These are phyloP conservation scores for Sporothrix protearum DNA, from an alignment of 2,329 filamentous ascomycete species.

Conservation along the genomic window DNA sequence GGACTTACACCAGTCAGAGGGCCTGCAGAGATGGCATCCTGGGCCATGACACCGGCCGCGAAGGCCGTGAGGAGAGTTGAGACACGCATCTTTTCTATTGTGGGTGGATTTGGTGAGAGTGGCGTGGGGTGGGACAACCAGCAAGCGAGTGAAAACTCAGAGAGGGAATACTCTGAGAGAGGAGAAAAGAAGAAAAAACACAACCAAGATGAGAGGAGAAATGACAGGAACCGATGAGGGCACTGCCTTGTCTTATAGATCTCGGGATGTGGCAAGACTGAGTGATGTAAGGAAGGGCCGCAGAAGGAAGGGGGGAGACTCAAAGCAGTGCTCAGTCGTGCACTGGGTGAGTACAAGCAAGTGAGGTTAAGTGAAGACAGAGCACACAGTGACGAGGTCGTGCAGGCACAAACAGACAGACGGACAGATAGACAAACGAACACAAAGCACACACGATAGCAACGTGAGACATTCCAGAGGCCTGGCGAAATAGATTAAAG, in stretches of 20 bases:
- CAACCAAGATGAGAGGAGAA: not conserved
- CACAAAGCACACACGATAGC: not conserved
- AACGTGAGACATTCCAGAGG: constrained; percentile 6
- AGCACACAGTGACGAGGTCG: constrained; percentile 1
- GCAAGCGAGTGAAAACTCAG: not conserved
- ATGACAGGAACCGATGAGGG: not conserved
- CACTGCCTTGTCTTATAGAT: not conserved
- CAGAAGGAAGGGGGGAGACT: not conserved
- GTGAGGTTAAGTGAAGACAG: not conserved
- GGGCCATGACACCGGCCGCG: constrained; percentile 18
- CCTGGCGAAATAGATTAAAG: constrained; percentile 1
- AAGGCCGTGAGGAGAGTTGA: constrained; percentile 21
- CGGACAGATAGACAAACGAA: not conserved
- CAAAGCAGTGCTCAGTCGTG: not conserved
- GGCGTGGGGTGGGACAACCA: not conserved
- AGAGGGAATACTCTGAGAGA: not conserved
- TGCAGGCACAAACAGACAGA: not conserved
- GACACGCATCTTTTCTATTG: constrained; percentile 20
- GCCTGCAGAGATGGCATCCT: constrained; percentile 5
- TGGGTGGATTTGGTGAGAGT: not conserved
- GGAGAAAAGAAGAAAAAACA: not conserved
- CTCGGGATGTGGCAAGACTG: not conserved
- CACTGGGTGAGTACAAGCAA: not conserved
- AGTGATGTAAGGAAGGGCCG: not conserved
- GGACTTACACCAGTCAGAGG: constrained; percentile 21